A percentile compares a stretch with the other conserved stretches of the same genome.
phyloP scores from a whole-genome alignment of 805 yeast genomes.

The Blastobotrys muscicola region DNA sequence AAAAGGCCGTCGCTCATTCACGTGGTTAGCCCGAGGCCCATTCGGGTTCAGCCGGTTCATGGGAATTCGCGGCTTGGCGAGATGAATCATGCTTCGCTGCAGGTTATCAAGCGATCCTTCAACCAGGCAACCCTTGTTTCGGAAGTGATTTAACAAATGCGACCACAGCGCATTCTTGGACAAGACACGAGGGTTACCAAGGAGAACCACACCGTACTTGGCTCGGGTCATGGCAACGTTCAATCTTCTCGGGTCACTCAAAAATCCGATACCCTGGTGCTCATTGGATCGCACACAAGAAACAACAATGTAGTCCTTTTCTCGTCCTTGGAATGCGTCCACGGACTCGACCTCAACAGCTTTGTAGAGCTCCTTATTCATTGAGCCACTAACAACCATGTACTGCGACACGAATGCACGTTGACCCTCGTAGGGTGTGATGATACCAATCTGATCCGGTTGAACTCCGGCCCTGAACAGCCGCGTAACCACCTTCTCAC shows the following conservation, averaged over 20 bases:
- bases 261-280: conserved; percentile 66
- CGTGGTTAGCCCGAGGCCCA: conserved; percentile 9
- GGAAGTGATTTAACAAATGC: conserved; percentile 61
- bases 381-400: conserved; percentile 61
- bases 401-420: conserved; percentile 71
- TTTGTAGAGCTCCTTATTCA: conserved; percentile 54
- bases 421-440: conserved; percentile 94
- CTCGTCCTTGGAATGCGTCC: conserved; percentile 93
- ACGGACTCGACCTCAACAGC: conserved; percentile 86
- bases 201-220: conserved; percentile 63
- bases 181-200: conserved; percentile 79
- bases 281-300: conserved; percentile 79
- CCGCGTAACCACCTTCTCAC: conserved; percentile 66
- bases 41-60: conserved; percentile 1
- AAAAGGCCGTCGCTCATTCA: conserved; percentile 4
- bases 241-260: conserved; percentile 75
- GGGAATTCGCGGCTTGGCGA: conserved; percentile 14
- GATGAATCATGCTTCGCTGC: conserved; percentile 43
- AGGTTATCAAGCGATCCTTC: conserved; percentile 81
- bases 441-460: conserved; percentile 80
- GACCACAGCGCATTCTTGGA: conserved; percentile 70
- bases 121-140: conserved; percentile 79
- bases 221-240: conserved; percentile 90
- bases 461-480: conserved; percentile 67
- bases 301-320: conserved; percentile 68